Evolutionary conservation across 371 early-diverging fungal genomes (phyloP).

Genomic region (Mucor indicus): DNA sequence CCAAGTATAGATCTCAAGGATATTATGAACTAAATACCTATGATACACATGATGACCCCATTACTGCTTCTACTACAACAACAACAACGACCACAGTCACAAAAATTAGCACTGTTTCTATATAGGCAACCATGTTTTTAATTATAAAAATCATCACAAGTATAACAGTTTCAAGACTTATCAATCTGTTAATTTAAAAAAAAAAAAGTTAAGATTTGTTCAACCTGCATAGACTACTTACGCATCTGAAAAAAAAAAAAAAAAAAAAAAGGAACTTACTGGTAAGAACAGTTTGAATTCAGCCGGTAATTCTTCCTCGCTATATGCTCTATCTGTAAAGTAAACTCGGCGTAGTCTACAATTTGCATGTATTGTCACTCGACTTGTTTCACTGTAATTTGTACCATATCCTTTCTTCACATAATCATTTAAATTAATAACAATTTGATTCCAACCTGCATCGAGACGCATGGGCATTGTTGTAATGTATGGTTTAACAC

Average conservation of each 20-base stretch:
- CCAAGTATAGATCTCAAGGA: slow-evolving; percentile 13
- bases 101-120: too few relatives aligned
- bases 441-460: slow-evolving; percentile 95
- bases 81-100: too few relatives aligned
- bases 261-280: slow-evolving; percentile 20
- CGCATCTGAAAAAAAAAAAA: too few relatives aligned
- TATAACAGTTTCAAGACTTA: too few relatives aligned
- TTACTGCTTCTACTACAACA: too few relatives aligned
- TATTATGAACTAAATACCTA: slow-evolving; percentile 6
- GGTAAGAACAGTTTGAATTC: slow-evolving; percentile 91
- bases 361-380: slow-evolving; percentile 92
- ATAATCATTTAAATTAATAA: slow-evolving; percentile 84
- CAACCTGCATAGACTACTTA: too few relatives aligned
- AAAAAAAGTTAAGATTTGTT: too few relatives aligned
- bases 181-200: too few relatives aligned
- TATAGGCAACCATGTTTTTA: too few relatives aligned
- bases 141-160: too few relatives aligned
- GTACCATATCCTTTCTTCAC: slow-evolving; percentile 88
- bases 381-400: slow-evolving; percentile 80
- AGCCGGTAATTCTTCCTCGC: slow-evolving; percentile 91
- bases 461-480: slow-evolving; percentile 95
- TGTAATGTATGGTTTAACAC: slow-evolving; percentile 84
- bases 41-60: too few relatives aligned
- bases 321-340: slow-evolving; percentile 86
- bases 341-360: slow-evolving; percentile 85